phyloP scores from a whole-genome alignment of 129 eudicot species.

The Sambucus nigra region DNA sequence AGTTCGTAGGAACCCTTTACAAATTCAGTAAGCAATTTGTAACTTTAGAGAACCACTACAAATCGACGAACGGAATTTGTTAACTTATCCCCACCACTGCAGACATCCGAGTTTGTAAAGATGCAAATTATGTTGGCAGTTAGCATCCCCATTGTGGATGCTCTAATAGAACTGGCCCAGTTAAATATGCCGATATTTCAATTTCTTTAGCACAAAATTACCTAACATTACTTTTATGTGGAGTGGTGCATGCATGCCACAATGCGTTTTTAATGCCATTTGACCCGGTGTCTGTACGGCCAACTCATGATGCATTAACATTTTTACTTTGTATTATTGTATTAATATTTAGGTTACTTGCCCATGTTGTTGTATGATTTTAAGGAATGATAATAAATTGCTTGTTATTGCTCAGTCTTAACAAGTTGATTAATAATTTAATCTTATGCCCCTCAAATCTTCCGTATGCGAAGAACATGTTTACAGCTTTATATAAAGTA shows the following conservation, averaged over 20 bases:
- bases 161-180: no score
- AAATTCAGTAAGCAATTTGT: no score
- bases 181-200: no score
- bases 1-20: no score
- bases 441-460: background rate
- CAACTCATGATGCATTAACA: background rate
- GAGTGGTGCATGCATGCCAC: background rate
- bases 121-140: no score
- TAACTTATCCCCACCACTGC: no score
- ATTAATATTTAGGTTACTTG: background rate
- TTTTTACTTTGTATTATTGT: background rate
- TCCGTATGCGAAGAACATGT: background rate
- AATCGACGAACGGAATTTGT: no score
- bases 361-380: background rate
- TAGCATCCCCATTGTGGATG: no score
- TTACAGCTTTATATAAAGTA: background rate
- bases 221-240: no score
- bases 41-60: no score
- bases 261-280: background rate
- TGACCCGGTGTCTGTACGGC: conserved; percentile 7
- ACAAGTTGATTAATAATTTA: background rate
- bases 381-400: background rate
- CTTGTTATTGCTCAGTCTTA: background rate
- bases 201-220: no score
- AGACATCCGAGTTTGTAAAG: no score